Base-by-base conservation (phyloP, 1,284 basidiomycete species). In the Marasmius sp. region DNA sequence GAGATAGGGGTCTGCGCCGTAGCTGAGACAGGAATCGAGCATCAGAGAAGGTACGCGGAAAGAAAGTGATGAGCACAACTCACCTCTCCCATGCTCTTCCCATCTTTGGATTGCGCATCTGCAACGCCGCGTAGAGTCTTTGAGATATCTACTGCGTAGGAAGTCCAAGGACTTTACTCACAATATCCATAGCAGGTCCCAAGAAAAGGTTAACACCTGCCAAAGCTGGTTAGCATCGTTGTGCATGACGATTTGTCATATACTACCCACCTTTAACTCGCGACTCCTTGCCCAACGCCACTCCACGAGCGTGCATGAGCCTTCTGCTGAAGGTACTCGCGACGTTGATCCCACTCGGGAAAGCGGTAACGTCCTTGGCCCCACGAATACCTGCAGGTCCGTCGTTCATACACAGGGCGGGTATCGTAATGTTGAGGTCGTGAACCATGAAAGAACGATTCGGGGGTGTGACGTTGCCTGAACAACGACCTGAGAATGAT, bases 211-310 rank as follows among this genome's bases (percentile, higher is more conserved):
- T 49, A 12, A 58, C 47, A 37, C 62, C 62, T 82, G 59, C 3
- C 57, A 16, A 49, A 1, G 50, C 27, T 59, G 39, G 61, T 50
- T 27, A 27, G 2, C 49, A 20, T n/a, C 18, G 14, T 8, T n/a
- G 18, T 45, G 38, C 22, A 22, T 14, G 41, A 4, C 8, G 9
- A 16, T 7, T 39, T 7, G 11, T 48, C 10, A 58, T 14, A 6
- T 33, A 20, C 5, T 27, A 20, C 49, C 16, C 82, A 33, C 93
- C 93, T 74, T 94, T 93, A 27, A 81, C 84, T 49, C 84, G 79
- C 72, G 87, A 88, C 74, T 95, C 92, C 57, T 86, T 76, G 4
- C 87, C 93, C 64, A 94, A 77, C 0, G 91, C 91, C 3, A 81
- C 73, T 4, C 89, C 93, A 61, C 92, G 82, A 20, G 79, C 81